Evolutionary conservation across 139 green algal genomes (phyloP), one percentile per base, ranked within the genome.

Genomic region (Mesotaenium endlicherianum): DNA sequence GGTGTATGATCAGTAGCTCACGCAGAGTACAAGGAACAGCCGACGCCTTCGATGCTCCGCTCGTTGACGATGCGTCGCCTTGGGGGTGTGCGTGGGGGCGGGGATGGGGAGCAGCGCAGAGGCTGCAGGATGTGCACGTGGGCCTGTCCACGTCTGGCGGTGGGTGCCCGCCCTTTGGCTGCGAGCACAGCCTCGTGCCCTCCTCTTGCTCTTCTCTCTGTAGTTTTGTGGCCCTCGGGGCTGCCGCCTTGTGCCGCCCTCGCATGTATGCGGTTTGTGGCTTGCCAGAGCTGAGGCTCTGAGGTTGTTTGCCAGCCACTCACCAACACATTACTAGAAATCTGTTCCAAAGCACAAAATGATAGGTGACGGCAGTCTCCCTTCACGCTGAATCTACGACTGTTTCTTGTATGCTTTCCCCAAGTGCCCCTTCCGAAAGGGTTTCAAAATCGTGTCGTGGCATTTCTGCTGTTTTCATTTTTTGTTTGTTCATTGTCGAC

Each of bases 61-160:
- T 34, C 50, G 20, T 64, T 64, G 50, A 34, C 26, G 20, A 34
- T 20, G 20, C 50, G 26, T 26, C 20, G 26, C 26, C 50, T 64
- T 26, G 20, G 20, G 20, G 26, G 26, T 64, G 50, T 34, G 26
- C 26, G 20, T 64, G 20, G 20, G 20, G 26, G 50, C 26, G 20
- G n/a, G n/a, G n/a, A n/a, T 64, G 50, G 20, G 41, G 8, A 47
- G 6, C 80, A 75, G 31, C 16, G n/a, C 34, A 17, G 34, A 55
- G 82, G 1, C 77, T 97, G 64, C 11, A n/a, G 36, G 88, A 97
- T 64, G 94, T 97, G 42, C 92, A 97, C 75, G 53, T 88, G 57
- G 89, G 89, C 14, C 80, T 97, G 31, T 1, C 68, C 0, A n/a
- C 75, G 41, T 82, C 75, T 4, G 75, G 75, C 44, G 60, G 60